Conservation (phyloP, 768 basidiomycete species). For the Amanita subjunquillea region DNA sequence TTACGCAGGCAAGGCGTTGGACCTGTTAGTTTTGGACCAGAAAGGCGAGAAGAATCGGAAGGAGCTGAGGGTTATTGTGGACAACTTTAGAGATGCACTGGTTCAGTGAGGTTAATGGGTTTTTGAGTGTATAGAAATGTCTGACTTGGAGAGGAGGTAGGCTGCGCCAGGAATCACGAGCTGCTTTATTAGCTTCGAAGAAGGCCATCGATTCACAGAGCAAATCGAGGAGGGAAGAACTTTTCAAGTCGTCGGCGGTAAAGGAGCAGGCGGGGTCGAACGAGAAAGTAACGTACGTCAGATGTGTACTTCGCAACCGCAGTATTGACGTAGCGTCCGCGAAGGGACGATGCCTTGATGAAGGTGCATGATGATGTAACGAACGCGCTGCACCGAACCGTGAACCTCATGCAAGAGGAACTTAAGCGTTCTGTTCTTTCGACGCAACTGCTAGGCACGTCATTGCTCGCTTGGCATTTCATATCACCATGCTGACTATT, state of each 20-base stretch:
- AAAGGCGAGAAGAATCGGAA: conserved; percentile 39
- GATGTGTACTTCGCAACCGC: background rate
- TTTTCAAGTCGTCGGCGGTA: conserved; percentile 42
- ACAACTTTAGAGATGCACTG: conserved; percentile 35
- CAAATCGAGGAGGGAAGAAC: conserved; percentile 56
- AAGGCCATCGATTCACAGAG: conserved; percentile 53
- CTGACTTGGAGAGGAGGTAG: conserved; percentile 21
- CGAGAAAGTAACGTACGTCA: conserved; percentile 55
- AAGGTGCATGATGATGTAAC: conserved; percentile 86
- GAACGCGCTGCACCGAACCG: conserved; percentile 75
- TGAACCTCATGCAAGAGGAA: conserved; percentile 82
- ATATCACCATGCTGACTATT: background rate
- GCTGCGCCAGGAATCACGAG: conserved; percentile 50
- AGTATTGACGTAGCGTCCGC: background rate
- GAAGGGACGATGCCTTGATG: conserved; percentile 79
- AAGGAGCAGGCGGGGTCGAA: conserved; percentile 36
- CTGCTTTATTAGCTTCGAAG: conserved; percentile 67
- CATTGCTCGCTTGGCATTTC: background rate
- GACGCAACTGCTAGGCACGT: conserved; percentile 70
- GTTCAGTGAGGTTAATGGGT: conserved; percentile 30
- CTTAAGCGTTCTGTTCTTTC: conserved; percentile 84
- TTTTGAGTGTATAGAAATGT: background rate
- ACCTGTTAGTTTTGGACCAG: conserved; percentile 65
- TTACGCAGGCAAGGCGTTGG: conserved; percentile 40
- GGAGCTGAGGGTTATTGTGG: conserved; percentile 39